A percentile compares a stretch with the other conserved stretches of the same genome.
Conservation (phyloP, 1,284 basidiomycete species). For the Neolentinus lepideus region DNA sequence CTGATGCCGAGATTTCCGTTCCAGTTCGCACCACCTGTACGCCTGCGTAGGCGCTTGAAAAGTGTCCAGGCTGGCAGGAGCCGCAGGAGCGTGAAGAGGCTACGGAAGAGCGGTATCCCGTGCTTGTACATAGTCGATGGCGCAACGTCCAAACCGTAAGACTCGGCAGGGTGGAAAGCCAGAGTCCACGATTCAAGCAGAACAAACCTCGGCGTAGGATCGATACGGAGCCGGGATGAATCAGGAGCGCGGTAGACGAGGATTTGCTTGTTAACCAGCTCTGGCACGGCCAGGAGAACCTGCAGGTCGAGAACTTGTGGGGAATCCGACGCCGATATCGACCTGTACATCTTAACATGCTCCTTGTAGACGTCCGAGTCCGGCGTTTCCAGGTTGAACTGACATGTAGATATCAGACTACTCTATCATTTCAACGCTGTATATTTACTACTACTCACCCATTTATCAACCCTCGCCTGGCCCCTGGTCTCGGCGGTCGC, state of each 20-base stretch:
- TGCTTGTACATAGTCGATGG: slow-evolving; percentile 79
- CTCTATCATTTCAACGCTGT: neutral
- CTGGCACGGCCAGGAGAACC: slow-evolving; percentile 62
- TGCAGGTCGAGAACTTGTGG: slow-evolving; percentile 53
- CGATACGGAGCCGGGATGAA: slow-evolving; percentile 52
- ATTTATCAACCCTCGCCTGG: slow-evolving; percentile 60
- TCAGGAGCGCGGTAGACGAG: slow-evolving; percentile 57
- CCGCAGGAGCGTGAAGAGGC: slow-evolving; percentile 62
- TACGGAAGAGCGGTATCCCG: slow-evolving; percentile 71
- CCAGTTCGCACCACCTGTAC: slow-evolving; percentile 28
- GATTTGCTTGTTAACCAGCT: slow-evolving; percentile 58
- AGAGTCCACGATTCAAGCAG: slow-evolving; percentile 71
- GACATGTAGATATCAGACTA: neutral
- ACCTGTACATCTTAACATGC: slow-evolving; percentile 52
- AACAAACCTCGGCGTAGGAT: slow-evolving; percentile 58
- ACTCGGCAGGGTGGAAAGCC: slow-evolving; percentile 27
- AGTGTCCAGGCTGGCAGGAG: slow-evolving; percentile 71
- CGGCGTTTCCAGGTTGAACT: slow-evolving; percentile 79
- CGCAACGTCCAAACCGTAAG: slow-evolving; percentile 42
- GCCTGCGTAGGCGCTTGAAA: slow-evolving; percentile 49
- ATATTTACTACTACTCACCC: slow-evolving; percentile 41
- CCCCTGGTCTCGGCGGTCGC: slow-evolving; percentile 39
- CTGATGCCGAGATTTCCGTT: slow-evolving; percentile 46
- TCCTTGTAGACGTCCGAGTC: slow-evolving; percentile 60
- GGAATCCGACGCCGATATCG: slow-evolving; percentile 42